Evolutionary conservation across 2,329 filamentous ascomycete species (phyloP), one percentile per base, ranked within the genome.

Genomic region (Trichoderma afroharzianum): DNA sequence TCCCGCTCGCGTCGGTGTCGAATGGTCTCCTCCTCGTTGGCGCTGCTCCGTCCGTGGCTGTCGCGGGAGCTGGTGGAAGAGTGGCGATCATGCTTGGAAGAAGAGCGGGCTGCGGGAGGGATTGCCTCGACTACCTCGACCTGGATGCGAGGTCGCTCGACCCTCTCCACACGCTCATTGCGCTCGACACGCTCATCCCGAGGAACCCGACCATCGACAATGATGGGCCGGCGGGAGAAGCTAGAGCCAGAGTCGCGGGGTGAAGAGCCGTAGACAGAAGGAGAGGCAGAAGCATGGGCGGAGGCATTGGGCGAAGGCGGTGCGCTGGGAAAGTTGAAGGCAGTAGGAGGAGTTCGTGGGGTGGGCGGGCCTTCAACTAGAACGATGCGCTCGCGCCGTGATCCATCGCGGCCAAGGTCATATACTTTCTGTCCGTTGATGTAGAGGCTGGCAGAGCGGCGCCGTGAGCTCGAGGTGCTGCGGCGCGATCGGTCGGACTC

Each of bases 341-440:
- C 76, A 73, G 82, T 83, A n/a, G 85, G 84, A 30, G 85, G 83
- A 32, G 84, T 85, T 70, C 82, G 81, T 43, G 85, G 82, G 9
- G 82, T 83, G 14, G 84, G 81, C 3, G 84, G 83, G 73, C 80
- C 80, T 72, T 86, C 82, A 66, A 84, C 80, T 70, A 87, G 80
- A 69, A 84, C 75, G 68, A 83, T 79, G 70, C 84, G 83, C 73
- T 87, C 84, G 63, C 80, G 79, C 71, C 79, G 80, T 57, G 80
- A 73, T 47, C 71, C 59, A 47, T 77, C 78, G 71, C 77, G 79
- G 74, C 78, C 77, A 69, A 80, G 66, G 64, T 82, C 80, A 59
- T 81, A 67, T 3, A 81, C 75, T 74, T 78, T 81, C 32, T 79
- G 77, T 67, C 78, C 82, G 74, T 79, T 82, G 79, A 80, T 75